Base-by-base conservation (phyloP, 2,329 filamentous ascomycete genomes). In the Tolypocladium ophioglossoides region DNA sequence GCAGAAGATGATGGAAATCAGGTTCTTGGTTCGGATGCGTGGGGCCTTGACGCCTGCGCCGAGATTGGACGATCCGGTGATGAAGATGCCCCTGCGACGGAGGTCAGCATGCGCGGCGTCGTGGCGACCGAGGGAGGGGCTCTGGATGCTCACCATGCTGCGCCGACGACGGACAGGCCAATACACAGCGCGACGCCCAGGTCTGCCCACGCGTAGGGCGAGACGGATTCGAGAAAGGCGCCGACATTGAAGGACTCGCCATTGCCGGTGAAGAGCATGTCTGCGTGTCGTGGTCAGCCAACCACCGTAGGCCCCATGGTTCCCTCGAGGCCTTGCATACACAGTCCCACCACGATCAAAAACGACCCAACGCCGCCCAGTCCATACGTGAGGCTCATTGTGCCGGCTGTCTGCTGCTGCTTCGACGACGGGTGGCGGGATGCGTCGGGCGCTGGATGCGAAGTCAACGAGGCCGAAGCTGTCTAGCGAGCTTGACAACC, bases 1-100 rank as follows among this genome's bases (percentile, higher is more conserved):
- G 78, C 94, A 99, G 77, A 99, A 99, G 75, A 99, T 97, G 73
- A 99, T 99, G 66, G 92, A 97, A 71, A 99, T 97, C 68, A 99
- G 75, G 79, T 99, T 99, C 85, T 99, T 99, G 59, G 94, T 99
- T 71, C 94, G 89, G 74, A 99, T 99, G 65, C 94, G 87, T 39
- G 95, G 95, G 48, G 94, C 92, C 73, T 89, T 92, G 68, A 99
- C 94, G 77, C 94, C 94, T 64, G 89, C 94, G 67, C 95, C 95
- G 62, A 99, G 82, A 70, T 99, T 99, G 55, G 94, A 96, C 56
- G 91, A 95, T 64, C 95, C 95, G 37, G 94, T 99, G 63, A 97
- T 94, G 76, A 99, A 94, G 72, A 99, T 99, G 66, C 95, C 94
- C 94, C 94, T 97, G 67, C 18, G 27, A 20, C 32, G 12, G 35